Base-by-base conservation (phyloP, 176 grass and related monocot genomes). In the Musa itinerans region DNA sequence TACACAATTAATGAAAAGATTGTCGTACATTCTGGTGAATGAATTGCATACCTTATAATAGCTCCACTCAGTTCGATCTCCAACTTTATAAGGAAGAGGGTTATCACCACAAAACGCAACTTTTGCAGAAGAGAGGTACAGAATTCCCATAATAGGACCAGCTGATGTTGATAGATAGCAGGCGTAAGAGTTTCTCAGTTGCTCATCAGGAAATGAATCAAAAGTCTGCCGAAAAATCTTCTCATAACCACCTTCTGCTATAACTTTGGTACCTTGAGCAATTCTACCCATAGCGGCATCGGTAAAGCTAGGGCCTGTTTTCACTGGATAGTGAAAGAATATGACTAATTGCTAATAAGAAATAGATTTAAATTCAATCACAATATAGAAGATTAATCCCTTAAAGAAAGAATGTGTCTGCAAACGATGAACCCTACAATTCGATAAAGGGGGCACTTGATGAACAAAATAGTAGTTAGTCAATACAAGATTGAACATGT, bases 121-220 rank as follows among this genome's bases (percentile, higher is more conserved):
- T 26, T 65, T 65, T 25, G 23, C 63, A 65, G 63, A 25, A 65
- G 63, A 29, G 22, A 65, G 23, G 63, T 65, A 65, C 10, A 65
- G 63, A 13, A 65, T 22, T 65, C 63, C 63, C 63, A 65, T 65
- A 12, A 65, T 65, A 3, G 63, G 63, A 25, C 63, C 63, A 65
- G 63, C 63, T 13, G 63, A 65, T 65, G 63, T 65, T 65, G 63
- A 65, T 11, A 65, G 63, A 25, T 65, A 65, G 63, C 63, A 65
- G 25, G 23, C 63, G 14, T 25, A 65, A 65, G 23, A 24, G 25
- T 65, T 25, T 65, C 20, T 29, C 4, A 65, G 63, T 65, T 65
- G 63, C 63, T 65, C 63, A 24, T 65, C 63, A 15, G 63, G 21
- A 65, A 65, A 65, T 65, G 63, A 22, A 65, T 65, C 63, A 21